These are phyloP conservation scores for Neurospora sp. DNA, from an alignment of 495 filamentous ascomycete genomes.

Conservation along the genomic window DNA sequence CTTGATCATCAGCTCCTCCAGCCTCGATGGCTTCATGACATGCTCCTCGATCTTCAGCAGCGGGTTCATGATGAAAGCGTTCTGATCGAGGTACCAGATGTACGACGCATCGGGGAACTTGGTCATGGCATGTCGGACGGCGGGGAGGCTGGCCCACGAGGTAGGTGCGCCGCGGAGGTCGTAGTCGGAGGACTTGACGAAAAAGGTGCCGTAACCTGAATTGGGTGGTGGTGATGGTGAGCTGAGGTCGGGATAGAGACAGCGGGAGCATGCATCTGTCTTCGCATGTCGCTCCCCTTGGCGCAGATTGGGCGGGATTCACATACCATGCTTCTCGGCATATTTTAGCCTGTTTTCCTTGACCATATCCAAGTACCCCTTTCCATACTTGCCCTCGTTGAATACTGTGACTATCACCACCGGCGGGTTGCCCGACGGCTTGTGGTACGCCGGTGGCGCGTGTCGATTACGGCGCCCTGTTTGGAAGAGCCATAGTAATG, in stretches of 20 bases:
- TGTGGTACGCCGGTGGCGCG: conserved; percentile 9
- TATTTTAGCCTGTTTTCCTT: conserved; percentile 78
- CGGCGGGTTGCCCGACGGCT: conserved; percentile 54
- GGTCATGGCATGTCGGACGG: conserved; percentile 84
- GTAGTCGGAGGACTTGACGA: conserved; percentile 68
- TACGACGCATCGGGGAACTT: conserved; percentile 60
- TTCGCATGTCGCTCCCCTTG: neutral
- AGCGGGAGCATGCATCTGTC: neutral
- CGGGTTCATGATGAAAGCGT: conserved; percentile 87
- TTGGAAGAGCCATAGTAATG: conserved; percentile 56
- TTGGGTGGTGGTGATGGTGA: neutral
- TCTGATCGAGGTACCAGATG: conserved; percentile 76
- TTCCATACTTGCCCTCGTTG: conserved; percentile 51
- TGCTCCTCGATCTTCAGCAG: conserved; percentile 53
- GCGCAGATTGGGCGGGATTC: neutral
- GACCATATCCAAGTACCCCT: conserved; percentile 57
- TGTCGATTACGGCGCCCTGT: conserved; percentile 28
- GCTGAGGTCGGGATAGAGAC: neutral
- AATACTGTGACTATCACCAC: conserved; percentile 84
- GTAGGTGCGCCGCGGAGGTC: conserved; percentile 52
- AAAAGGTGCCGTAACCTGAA: conserved; percentile 79
- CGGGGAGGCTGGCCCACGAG: conserved; percentile 72
- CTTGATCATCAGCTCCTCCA: conserved; percentile 75
- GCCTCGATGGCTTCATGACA: conserved; percentile 51
- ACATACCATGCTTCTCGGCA: conserved; percentile 76